These are phyloP conservation scores for Candida railenensis DNA, from an alignment of 805 yeast species.

Conservation along the genomic window DNA sequence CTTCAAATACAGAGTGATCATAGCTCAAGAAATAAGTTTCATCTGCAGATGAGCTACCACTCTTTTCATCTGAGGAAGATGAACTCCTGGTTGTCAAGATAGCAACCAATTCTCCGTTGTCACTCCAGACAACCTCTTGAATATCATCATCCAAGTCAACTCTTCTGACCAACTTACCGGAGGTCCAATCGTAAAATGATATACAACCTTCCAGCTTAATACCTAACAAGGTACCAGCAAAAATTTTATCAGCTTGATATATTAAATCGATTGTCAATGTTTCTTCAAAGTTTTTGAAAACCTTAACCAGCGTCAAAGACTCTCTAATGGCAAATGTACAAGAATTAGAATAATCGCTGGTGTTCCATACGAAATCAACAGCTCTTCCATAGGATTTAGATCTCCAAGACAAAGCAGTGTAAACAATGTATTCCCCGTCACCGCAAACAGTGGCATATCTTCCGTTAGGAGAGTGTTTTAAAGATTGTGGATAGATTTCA, in stretches of 20 bases:
- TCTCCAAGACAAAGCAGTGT: slow-evolving; percentile 98
- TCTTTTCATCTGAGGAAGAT: slow-evolving; percentile 17
- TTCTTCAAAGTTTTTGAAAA: slow-evolving; percentile 84
- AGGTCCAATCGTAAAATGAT: slow-evolving; percentile 92
- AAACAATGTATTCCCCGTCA: slow-evolving; percentile 95
- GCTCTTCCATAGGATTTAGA: slow-evolving; percentile 91
- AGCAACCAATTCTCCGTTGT: slow-evolving; percentile 85
- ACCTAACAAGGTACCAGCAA: slow-evolving; percentile 87
- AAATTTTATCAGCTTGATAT: slow-evolving; percentile 75
- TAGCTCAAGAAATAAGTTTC: slow-evolving; percentile 77
- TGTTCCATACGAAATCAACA: slow-evolving; percentile 91
- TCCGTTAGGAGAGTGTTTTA: slow-evolving; percentile 95
- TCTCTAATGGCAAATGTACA: slow-evolving; percentile 78
- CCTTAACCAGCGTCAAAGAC: slow-evolving; percentile 59
- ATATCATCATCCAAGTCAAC: slow-evolving; percentile 79
- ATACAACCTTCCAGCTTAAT: slow-evolving; percentile 81
- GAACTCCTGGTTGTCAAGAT: slow-evolving; percentile 44
- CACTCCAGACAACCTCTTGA: slow-evolving; percentile 85
- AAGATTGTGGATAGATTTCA: slow-evolving; percentile 85
- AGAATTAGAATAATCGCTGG: slow-evolving; percentile 66
- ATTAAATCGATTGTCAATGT: slow-evolving; percentile 63
- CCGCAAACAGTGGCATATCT: slow-evolving; percentile 96
- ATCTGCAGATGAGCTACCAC: slow-evolving; percentile 43
- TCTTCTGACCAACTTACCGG: slow-evolving; percentile 79
- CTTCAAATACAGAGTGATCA: slow-evolving; percentile 64